Evolutionary conservation across 2,329 filamentous ascomycete species (phyloP), one percentile per base, ranked within the genome.

Genomic region (Ophiostoma piceae): DNA sequence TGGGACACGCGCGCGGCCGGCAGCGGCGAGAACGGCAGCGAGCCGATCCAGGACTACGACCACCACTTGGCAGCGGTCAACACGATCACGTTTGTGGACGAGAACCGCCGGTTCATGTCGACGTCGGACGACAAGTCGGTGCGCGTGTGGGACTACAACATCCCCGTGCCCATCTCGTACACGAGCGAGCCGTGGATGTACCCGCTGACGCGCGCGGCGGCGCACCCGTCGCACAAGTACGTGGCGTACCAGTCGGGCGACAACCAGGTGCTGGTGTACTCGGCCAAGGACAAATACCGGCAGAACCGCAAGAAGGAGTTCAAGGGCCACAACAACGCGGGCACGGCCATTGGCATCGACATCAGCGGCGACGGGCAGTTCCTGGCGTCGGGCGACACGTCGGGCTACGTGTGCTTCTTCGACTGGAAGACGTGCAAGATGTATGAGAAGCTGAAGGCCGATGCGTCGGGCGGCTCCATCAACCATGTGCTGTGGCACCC

Each of bases 371-470:
- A 98, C 78, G 95, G 95, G 0, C 92, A 96, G 77, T 96, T 97
- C 78, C 83, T 99, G 69, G 90, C 88, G 26, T 91, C 87, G 22
- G 95, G 95, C 72, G 95, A 99, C 79, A 92, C 88, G 68, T 92
- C 87, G 19, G 95, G 96, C 47, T 97, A 87, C 76, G 88, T 97
- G 66, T 96, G 92, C 80, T 97, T 98, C 81, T 99, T 94, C 92
- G 95, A 98, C 80, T 99, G 94, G 92, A 99, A 99, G 86, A 97
- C 93, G 54, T 96, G 94, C 79, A 98, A 97, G 82, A 94, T 99
- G 93, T 97, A 92, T 80, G 92, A 97, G 81, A 98, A 98, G 84
- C 88, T 99, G 74, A 87, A 91, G 80, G 94, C 92, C 29, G 90
- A 93, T 74, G 91, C 92, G 32, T 88, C 92, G 71, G 93, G 92